Base-by-base conservation (phyloP, 176 grass and related monocot genomes). In the Musa acuminata region DNA sequence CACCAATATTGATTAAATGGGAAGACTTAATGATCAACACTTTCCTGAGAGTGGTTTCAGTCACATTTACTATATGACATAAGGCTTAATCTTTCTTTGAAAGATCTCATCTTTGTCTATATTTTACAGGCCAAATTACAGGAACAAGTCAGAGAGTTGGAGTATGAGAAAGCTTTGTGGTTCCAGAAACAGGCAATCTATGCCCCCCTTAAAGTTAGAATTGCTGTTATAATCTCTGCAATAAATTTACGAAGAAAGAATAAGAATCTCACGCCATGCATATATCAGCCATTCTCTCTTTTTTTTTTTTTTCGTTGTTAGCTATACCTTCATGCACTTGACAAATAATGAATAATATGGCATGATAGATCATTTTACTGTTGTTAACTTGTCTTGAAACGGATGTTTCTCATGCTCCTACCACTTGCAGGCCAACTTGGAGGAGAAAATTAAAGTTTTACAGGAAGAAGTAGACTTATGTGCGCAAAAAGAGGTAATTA, bases 161-260 rank as follows among this genome's bases (percentile, higher is more conserved):
- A 89, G 85, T 78, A 92, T 75, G 87, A 92, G 76, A 91, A 80
- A 27, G 80, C 74, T 69, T 87, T 49, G 62, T 87, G 84, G 78
- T 82, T 90, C 64, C 70, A 86, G 76, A 89, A 87, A 79, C 51
- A 77, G 82, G 92, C 87, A 43, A 17, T 16, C 25, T 80, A 72
- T 74, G 10, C 20, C 20, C 27, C 1, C 1, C 53, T 17, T 87
- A 59, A 48, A 35, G 20, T 72, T 26, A 80, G 53, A 13, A 58
- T 67, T 77, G 55, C 13, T 69, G 55, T 55, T 51, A 57, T 57
- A 71, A 49, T 54, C 13, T 67, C 64, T 29, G 27, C 64, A 43
- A 16, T 17, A 64, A 64, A 64, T 64, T 64, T 64, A 20, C n/a
- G 9, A 64, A 64, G 62, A 64, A 23, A 64, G 19, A 26, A 16